Conservation (phyloP, 192 early-diverging fungal genomes). For the Coemansia asiatica region DNA sequence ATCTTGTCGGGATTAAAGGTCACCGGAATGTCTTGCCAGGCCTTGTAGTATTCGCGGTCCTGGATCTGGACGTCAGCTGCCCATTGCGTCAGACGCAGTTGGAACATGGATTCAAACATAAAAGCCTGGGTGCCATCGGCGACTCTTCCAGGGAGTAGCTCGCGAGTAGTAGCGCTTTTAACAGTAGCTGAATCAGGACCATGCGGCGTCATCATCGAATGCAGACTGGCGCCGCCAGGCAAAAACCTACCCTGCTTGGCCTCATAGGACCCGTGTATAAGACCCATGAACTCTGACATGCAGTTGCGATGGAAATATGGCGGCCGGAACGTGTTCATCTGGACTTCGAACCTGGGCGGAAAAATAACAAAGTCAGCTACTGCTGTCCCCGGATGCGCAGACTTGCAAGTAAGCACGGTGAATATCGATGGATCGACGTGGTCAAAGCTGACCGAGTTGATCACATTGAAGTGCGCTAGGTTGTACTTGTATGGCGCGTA, state of each 20-base stretch:
- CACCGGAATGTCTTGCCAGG: constrained; percentile 71
- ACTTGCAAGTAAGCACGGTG: constrained; percentile 91
- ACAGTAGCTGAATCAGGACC: constrained; percentile 86
- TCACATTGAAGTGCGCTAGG: constrained; percentile 75
- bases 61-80: constrained; percentile 70
- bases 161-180: constrained; percentile 66
- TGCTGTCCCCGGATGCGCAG: constrained; percentile 79
- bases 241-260: constrained; percentile 89
- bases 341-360: constrained; percentile 92
- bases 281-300: constrained; percentile 98
- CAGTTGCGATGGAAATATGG: constrained; percentile 98
- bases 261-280: constrained; percentile 90
- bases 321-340: constrained; percentile 87
- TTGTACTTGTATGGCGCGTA: constrained; percentile 95
- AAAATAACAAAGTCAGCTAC: constrained; percentile 96
- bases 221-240: constrained; percentile 85
- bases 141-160: constrained; percentile 75
- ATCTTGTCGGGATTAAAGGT: constrained; percentile 46
- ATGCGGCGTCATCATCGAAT: constrained; percentile 87
- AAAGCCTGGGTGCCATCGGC: constrained; percentile 86
- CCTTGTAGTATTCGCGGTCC: constrained; percentile 84
- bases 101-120: constrained; percentile 91
- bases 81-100: constrained; percentile 80
- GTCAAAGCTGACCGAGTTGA: constrained; percentile 86
- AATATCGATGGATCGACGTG: constrained; percentile 97